A percentile compares a stretch with the other conserved stretches of the same genome.
Evolutionary conservation across 2,329 filamentous ascomycete species (phyloP).

Genomic region (Aspergillus awamori): DNA sequence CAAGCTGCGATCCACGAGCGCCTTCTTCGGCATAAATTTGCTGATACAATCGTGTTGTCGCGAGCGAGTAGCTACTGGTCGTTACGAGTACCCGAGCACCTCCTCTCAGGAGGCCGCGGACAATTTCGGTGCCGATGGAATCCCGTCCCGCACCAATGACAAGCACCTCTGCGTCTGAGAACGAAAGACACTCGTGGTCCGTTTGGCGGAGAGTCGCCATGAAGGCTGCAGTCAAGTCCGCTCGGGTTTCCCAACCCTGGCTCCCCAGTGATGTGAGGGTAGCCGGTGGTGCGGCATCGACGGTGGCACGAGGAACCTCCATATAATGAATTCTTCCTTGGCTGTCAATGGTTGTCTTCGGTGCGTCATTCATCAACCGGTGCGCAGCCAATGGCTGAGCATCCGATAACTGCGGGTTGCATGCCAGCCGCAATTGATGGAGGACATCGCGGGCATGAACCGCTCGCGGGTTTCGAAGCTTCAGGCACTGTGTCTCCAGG

Average conservation of each 20-base stretch:
- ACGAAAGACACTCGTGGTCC: neutral
- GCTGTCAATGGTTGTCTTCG: neutral
- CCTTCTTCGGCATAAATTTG: conserved; percentile 8
- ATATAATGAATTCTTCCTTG: conserved; percentile 1
- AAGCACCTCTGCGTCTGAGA: conserved; percentile 4
- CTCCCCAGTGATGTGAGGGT: neutral
- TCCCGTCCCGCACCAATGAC: conserved; percentile 9
- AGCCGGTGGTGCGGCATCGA: neutral
- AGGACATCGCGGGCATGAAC: neutral
- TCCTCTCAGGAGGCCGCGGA: conserved; percentile 3
- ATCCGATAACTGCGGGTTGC: neutral
- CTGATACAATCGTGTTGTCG: conserved; percentile 4
- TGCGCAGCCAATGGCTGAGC: neutral
- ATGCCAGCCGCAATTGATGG: neutral
- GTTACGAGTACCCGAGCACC: conserved; percentile 12
- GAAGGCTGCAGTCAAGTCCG: neutral
- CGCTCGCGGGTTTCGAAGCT: neutral
- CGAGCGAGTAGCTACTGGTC: conserved; percentile 8
- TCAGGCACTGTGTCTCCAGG: neutral
- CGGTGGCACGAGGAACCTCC: neutral
- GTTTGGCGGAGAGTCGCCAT: neutral
- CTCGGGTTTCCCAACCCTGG: neutral
- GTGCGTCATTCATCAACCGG: neutral
- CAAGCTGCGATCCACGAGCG: conserved; percentile 4
- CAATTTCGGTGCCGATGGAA: conserved; percentile 4